A percentile compares a stretch with the other conserved stretches of the same genome.
phyloP scores from a whole-genome alignment of 1,284 basidiomycete genomes.

The Blastosporella zonata region DNA sequence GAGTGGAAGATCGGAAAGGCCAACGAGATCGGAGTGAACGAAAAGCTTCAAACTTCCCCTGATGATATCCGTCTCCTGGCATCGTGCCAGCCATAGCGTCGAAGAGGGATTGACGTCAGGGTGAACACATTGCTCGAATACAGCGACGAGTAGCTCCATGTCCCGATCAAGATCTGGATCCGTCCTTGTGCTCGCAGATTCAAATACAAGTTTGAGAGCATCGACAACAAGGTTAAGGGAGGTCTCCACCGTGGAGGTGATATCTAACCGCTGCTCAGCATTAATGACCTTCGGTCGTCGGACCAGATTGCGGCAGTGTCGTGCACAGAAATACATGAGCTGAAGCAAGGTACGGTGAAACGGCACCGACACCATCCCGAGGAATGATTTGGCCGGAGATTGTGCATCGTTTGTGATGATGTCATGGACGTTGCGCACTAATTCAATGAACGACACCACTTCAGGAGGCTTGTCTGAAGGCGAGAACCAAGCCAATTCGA shows the following conservation, averaged over 20 bases:
- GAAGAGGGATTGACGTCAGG: constrained; percentile 65
- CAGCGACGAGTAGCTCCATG: constrained; percentile 75
- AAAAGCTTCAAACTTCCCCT: constrained; percentile 75
- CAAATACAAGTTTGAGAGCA: constrained; percentile 66
- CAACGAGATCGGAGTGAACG: constrained; percentile 65
- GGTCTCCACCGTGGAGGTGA: constrained; percentile 60
- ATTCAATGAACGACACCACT: constrained; percentile 56
- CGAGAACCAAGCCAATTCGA: constrained; percentile 80
- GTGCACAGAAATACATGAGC: constrained; percentile 74
- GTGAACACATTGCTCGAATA: constrained; percentile 78
- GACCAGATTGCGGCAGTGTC: constrained; percentile 54
- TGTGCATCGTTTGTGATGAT: constrained; percentile 77
- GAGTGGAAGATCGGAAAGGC: constrained; percentile 59
- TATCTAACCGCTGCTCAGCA: constrained; percentile 57
- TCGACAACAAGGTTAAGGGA: constrained; percentile 66
- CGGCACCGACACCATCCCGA: constrained; percentile 59
- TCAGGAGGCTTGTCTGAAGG: constrained; percentile 55
- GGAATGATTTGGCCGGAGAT: constrained; percentile 72
- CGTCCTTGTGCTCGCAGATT: constrained; percentile 53
- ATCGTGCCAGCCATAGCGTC: constrained; percentile 72
- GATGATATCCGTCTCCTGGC: constrained; percentile 82
- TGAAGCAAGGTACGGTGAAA: constrained; percentile 84
- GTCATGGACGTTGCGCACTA: constrained; percentile 59
- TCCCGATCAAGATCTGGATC: constrained; percentile 74
- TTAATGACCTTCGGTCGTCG: constrained; percentile 49